A percentile compares a stretch with the other conserved stretches of the same genome.
phyloP scores from a whole-genome alignment of 305 asterid genomes.

The Fraxinus albicans region DNA sequence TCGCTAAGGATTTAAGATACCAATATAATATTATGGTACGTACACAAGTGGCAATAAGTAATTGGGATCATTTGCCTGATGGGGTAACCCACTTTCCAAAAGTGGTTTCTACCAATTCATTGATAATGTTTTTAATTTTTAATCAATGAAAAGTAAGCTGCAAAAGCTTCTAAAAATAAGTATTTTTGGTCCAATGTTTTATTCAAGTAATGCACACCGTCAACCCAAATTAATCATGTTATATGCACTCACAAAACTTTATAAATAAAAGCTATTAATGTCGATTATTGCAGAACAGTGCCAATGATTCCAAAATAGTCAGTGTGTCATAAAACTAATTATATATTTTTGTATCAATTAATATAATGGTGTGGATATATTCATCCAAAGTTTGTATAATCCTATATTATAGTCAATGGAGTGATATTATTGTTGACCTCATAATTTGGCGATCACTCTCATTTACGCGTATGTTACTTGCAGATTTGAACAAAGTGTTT shows the following conservation, averaged over 20 bases:
- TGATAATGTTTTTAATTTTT: neutral
- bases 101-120: slow-evolving; percentile 4
- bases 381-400: neutral
- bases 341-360: neutral
- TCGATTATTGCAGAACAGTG: neutral
- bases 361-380: neutral
- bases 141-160: slow-evolving; percentile 2
- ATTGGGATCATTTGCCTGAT: slow-evolving; percentile 2
- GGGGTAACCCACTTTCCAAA: slow-evolving; percentile 1
- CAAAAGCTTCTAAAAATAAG: neutral
- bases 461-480: neutral
- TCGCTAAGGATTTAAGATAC: neutral
- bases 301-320: neutral
- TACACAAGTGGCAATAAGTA: neutral
- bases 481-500: neutral
- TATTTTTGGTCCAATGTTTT: neutral
- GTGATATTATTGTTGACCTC: neutral
- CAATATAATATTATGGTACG: neutral
- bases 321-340: neutral
- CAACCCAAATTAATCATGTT: neutral
- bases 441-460: neutral
- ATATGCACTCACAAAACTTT: neutral
- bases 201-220: neutral
- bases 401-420: neutral
- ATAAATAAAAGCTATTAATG: neutral